Percentiles rank a stretch among this genome's conserved stretches.
phyloP scores from a whole-genome alignment of 2,329 filamentous ascomycete species.

The Colletotrichum siamense region DNA sequence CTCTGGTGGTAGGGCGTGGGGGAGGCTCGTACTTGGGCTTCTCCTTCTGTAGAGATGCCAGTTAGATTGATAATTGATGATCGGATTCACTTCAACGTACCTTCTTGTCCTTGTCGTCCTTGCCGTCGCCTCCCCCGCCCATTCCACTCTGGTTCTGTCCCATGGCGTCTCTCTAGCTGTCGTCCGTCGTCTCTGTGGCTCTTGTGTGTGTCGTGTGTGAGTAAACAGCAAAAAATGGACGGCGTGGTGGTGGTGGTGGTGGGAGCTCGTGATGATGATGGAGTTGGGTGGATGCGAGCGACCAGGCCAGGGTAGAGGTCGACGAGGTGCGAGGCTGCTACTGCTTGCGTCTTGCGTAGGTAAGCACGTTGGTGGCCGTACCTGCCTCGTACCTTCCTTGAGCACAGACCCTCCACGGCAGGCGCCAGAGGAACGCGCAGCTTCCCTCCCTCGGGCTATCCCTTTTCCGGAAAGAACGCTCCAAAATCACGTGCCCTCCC shows the following conservation, averaged over 20 bases:
- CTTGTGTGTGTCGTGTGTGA: neutral
- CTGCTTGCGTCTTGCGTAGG: slow-evolving; percentile 16
- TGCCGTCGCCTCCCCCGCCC: slow-evolving; percentile 78
- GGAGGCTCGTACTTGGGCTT: slow-evolving; percentile 99
- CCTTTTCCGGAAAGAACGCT: neutral
- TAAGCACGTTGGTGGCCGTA: neutral
- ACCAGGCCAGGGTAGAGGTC: slow-evolving; percentile 27
- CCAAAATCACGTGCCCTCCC: rapidly evolving
- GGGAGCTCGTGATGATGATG: slow-evolving; percentile 18
- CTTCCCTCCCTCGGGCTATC: neutral
- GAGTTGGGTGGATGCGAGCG: slow-evolving; percentile 27
- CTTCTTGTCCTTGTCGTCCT: slow-evolving; percentile 94
- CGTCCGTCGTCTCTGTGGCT: neutral
- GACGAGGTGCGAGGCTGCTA: slow-evolving; percentile 14
- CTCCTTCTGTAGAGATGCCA: slow-evolving; percentile 73
- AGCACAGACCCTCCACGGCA: slow-evolving; percentile 28
- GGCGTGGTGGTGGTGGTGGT: neutral
- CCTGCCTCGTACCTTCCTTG: neutral
- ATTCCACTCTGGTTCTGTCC: slow-evolving; percentile 89
- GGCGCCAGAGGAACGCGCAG: slow-evolving; percentile 51
- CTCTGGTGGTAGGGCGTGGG: slow-evolving; percentile 92
- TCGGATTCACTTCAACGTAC: too few species aligned
- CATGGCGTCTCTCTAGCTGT: slow-evolving; percentile 56
- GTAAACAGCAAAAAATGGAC: neutral
- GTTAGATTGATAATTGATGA: slow-evolving; percentile 7